Evolutionary conservation across 202 grass and related monocot genomes (phyloP).

Genomic region (Brachypodium distachyon): DNA sequence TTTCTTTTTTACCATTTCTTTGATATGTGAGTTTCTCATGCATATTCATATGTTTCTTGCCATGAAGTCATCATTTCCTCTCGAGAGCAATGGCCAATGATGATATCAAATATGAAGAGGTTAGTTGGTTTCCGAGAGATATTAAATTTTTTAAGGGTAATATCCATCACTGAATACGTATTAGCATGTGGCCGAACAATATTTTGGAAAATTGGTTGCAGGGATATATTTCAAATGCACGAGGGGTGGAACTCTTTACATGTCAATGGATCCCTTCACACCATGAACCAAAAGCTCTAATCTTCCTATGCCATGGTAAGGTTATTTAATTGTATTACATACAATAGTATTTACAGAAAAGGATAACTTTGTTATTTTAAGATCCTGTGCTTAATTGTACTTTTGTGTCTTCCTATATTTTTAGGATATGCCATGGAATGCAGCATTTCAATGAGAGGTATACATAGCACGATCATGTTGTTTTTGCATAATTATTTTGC

Average conservation of each 20-base stretch:
- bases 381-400: neutral
- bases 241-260: conserved; percentile 43
- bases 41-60: neutral
- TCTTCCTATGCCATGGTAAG: conserved; percentile 82
- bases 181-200: neutral
- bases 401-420: neutral
- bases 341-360: neutral
- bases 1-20: neutral
- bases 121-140: neutral
- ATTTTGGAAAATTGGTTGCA: neutral
- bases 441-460: conserved; percentile 81
- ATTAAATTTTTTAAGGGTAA: too few species aligned
- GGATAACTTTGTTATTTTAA: neutral
- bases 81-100: neutral
- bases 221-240: conserved; percentile 50
- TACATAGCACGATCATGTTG: neutral
- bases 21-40: neutral
- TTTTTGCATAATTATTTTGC: neutral
- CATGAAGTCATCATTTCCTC: neutral
- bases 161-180: too few species aligned
- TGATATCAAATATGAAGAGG: conserved; percentile 35
- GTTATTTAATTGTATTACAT: neutral
- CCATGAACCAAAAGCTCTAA: conserved; percentile 51
- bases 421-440: conserved; percentile 72
- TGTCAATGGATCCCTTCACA: conserved; percentile 55